Percentiles rank a stretch among this genome's conserved stretches.
Evolutionary conservation across 208 protist species (phyloP).

Genomic region (Polymyxa betae): DNA sequence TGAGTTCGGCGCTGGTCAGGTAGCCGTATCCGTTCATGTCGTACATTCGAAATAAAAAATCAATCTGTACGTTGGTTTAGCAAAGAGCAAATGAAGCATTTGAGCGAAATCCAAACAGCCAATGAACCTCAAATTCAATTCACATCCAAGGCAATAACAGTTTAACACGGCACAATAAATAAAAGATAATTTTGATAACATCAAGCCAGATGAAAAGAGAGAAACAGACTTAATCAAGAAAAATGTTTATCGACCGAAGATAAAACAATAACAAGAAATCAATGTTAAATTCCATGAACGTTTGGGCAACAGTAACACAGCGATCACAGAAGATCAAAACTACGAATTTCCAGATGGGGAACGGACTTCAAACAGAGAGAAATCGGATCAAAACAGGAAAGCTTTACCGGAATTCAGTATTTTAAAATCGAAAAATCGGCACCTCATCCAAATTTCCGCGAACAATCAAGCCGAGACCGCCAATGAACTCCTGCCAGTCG

Average conservation of each 20-base stretch:
- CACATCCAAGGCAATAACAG: not conserved
- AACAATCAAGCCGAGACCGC: constrained; percentile 9
- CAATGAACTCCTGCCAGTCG: constrained; percentile 34
- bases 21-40: not conserved
- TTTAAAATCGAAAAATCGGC: not conserved
- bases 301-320: not conserved
- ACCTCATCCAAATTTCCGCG: not conserved
- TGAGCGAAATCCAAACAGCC: no score
- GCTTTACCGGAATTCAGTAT: not conserved
- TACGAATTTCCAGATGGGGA: not conserved
- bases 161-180: not conserved
- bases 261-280: not conserved
- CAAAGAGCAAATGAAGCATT: no score
- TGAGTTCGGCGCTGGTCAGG: not conserved
- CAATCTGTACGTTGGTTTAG: not conserved
- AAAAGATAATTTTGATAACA: not conserved
- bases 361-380: not conserved
- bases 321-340: not conserved
- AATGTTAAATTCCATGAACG: not conserved
- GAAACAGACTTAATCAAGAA: no score
- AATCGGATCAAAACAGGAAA: not conserved
- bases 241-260: no score
- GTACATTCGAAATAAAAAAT: constrained; percentile 25
- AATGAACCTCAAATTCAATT: no score
- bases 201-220: no score